Conservation (phyloP, 2,329 filamentous ascomycete species). For the Talaromyces pinophilus region DNA sequence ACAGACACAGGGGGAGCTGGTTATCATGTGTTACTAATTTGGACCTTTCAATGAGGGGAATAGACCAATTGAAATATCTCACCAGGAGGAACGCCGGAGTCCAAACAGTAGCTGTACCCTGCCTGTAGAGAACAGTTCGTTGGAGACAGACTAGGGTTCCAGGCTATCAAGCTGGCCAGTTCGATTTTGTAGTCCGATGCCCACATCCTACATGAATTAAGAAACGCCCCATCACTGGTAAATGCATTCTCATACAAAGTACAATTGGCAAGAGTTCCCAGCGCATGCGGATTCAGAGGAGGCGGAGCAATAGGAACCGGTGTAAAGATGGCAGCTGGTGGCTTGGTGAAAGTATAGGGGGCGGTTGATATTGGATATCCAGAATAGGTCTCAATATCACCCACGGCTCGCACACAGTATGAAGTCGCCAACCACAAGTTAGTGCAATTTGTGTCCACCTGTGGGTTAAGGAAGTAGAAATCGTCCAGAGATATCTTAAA, state of each 20-base stretch:
- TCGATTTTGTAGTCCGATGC: background rate
- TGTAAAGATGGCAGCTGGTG: background rate
- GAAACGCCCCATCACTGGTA: background rate
- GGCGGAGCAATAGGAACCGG: background rate
- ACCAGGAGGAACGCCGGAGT: background rate
- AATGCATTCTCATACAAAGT: background rate
- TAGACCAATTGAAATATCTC: background rate
- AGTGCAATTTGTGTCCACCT: slow-evolving; percentile 20
- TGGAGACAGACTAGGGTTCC: background rate
- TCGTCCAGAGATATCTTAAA: slow-evolving; percentile 17
- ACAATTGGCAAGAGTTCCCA: background rate
- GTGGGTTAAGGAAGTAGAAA: slow-evolving; percentile 22
- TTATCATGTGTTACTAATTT: background rate
- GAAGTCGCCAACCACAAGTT: slow-evolving; percentile 1
- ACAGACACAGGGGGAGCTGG: background rate
- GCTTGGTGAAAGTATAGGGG: background rate
- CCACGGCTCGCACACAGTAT: background rate
- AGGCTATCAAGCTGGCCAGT: background rate
- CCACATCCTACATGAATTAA: background rate
- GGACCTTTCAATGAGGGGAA: background rate
- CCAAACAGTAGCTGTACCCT: background rate
- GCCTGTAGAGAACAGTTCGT: background rate
- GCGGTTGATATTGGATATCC: background rate
- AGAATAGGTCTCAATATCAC: background rate
- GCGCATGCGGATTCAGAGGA: background rate